Base-by-base conservation (phyloP, 2,329 filamentous ascomycete genomes). In the Colletotrichum sp. region DNA sequence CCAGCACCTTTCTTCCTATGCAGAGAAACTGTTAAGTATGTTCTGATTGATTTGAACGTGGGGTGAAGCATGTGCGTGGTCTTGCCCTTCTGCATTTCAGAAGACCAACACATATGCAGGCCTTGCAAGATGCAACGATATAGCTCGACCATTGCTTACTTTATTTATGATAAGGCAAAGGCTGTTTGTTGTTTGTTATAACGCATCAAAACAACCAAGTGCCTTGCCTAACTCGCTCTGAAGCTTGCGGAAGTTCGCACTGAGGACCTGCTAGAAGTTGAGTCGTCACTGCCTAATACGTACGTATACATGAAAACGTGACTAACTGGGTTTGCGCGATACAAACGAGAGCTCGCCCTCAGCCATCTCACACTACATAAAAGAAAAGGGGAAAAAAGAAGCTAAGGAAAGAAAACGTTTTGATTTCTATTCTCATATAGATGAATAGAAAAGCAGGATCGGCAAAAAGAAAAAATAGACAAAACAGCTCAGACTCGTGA, bases 361-460 rank as follows among this genome's bases (percentile, higher is more conserved):
- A 48, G 18, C 38, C 9, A 7, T 48, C 18, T 21, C 38, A n/a
- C 38, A n/a, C 18, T 2, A 1, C 38, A 10, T 7, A 43, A 43
- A 43, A 10, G 18, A n/a, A 48, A 48, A 48, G 3, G 16, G 1
- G 1, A 4, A n/a, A 48, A n/a, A n/a, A 43, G 0, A 8, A 43
- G 16, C 36, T 5, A 2, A 48, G 9, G 18, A 12, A 48, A n/a
- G 3, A 5, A 18, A 38, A 1, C 5, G 36, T 0, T 8, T 5
- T 36, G 4, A 18, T 48, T 13, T 21, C n/a, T 5, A 21, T 24
- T 21, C 10, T 21, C 12, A 52, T 13, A 8, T 12, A 6, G n/a
- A 13, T 0, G 6, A 18, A 5, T 13, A 52, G 6, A 8, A n/a
- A 12, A 0, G 1, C 1, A 52, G 10, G 18, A 21, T 21, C 6